Conservation (phyloP, 305 asterid species). For the Petunia hybrid region DNA sequence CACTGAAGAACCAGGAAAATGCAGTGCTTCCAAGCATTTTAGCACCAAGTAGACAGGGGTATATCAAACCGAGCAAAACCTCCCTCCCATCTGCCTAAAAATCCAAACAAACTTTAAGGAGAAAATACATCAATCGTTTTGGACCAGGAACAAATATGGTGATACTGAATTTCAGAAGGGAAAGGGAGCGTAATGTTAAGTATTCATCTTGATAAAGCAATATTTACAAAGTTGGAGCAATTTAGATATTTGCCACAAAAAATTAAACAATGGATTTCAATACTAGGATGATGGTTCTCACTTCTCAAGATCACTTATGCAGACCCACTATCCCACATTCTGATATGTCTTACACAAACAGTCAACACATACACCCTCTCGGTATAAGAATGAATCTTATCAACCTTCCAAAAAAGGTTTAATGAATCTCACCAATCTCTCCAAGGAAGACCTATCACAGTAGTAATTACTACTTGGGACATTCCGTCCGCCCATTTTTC, state of each 20-base stretch:
- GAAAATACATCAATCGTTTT: slow-evolving; percentile 23
- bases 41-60: slow-evolving; percentile 88
- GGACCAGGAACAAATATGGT: slow-evolving; percentile 17
- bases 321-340: neutral
- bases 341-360: neutral
- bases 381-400: neutral
- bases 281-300: neutral
- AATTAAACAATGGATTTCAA: neutral
- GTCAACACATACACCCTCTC: neutral
- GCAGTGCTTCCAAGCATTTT: slow-evolving; percentile 93
- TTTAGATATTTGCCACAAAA: neutral
- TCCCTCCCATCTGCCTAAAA: slow-evolving; percentile 96
- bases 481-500: neutral
- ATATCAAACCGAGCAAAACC: slow-evolving; percentile 74
- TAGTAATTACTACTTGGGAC: neutral
- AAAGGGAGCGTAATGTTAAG: neutral
- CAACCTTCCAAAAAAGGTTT: neutral
- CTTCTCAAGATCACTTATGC: neutral
- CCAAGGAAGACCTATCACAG: neutral
- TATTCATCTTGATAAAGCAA: neutral
- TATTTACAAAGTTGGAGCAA: neutral
- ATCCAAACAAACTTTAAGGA: slow-evolving; percentile 34
- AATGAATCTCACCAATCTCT: neutral
- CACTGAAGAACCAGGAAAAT: slow-evolving; percentile 80
- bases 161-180: slow-evolving; percentile 24